Evolutionary conservation across 2,329 filamentous ascomycete species (phyloP), one percentile per base, ranked within the genome.

Genomic region (Apiospora aurea): DNA sequence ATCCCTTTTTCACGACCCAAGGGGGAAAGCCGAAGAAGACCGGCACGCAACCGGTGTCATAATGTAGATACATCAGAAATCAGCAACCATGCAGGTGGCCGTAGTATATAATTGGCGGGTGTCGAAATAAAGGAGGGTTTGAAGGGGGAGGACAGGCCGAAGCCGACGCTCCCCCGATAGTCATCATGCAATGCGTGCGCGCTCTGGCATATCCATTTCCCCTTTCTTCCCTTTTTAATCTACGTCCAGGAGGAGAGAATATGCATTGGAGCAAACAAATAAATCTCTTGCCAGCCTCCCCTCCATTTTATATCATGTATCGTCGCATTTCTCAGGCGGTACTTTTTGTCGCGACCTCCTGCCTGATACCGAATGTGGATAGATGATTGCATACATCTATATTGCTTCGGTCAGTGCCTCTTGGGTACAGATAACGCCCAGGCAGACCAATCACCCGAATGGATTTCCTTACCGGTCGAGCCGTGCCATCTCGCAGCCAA

Each of bases 351-450:
- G 21, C 57, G 34, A 41, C 21, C 57, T 64, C 16, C 57, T 41
- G 34, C 21, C 2, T 41, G 21, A 24, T 64, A 34, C 57, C 34
- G 18, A 5, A 64, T 41, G 13, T 4, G 18, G 21, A 64, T 41
- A n/a, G 18, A 24, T 64, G 57, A 41, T 41, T 64, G 41, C 16
- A 64, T 64, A 24, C 21, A 24, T 41, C 13, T 41, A 64, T 41
- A 64, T 64, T 64, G 57, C 8, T 41, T 41, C 57, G 57, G 57
- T 64, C 57, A 24, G 57, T 64, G 29, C 14, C 34, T 41, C 18
- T 14, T 1, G n/a, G 57, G 57, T 21, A 18, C 57, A 64, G 57
- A 64, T 41, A n/a, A 64, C 29, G 10, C 34, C 21, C 13, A 8
- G 21, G 1, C 34, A 64, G 21, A 38, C 57, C 57, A 64, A 64